Evolutionary conservation across 768 basidiomycete species (phyloP), one percentile per base, ranked within the genome.

Genomic region (Hypholoma sublateritium): DNA sequence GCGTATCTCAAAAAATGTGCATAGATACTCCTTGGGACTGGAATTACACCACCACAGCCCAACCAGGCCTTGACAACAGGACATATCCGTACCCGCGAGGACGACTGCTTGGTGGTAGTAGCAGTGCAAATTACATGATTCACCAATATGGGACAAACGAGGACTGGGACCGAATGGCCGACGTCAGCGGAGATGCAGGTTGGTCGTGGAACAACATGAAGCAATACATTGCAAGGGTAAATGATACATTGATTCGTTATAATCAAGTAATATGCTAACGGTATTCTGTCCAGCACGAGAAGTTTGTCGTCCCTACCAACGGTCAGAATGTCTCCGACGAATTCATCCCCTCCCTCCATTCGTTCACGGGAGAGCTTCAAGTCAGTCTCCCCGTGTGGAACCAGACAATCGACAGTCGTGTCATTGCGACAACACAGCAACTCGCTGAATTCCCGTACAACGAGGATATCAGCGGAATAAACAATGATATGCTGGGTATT

Each of bases 141-240:
- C 74, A 72, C 50, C 73, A 72, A 8, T 68, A 70, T 19, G 72
- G 75, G 1, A 62, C 74, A 0, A 60, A 47, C 2, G 76, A 75
- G 19, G 77, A 79, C 47, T 77, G 64, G 56, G 66, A 77, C 48
- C 69, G 72, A 19, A 70, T 69, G n/a, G 75, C 70, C 3, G 44
- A 53, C 8, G 56, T 73, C n/a, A 70, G 72, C 6, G 70, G 69
- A 4, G 75, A 79, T 56, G 14, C 55, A 9, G 71, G 72, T 14
- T 77, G 74, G 76, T 65, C 62, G 6, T 78, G 77, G 77, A 58
- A 68, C 19, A 66, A 64, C 8, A 65, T 79, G 34, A 61, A 65
- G 19, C 62, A 70, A 35, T 77, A 72, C 57, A 63, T 71, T 39
- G 52, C 60, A 42, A 71, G 70, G 61, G 74, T 74, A 45, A 48